Evolutionary conservation across 2,329 filamentous ascomycete genomes (phyloP), one percentile per base, ranked within the genome.

Genomic region (Penicillium sp.): DNA sequence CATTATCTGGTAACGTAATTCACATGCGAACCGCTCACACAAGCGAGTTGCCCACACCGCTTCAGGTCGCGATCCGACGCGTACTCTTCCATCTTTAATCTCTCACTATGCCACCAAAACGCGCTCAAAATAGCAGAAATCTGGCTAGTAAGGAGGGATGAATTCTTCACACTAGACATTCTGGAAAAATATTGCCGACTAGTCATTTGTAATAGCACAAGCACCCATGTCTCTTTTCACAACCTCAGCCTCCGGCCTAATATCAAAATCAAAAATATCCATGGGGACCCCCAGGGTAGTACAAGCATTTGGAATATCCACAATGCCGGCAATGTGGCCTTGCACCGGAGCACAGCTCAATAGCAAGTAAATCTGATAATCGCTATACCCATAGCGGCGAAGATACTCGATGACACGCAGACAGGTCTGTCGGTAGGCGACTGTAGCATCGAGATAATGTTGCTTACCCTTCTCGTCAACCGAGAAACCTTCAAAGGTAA

Each of bases 241-340:
- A 2, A 82, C 83, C 6, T 81, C 79, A 5, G 79, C 79, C 52
- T 81, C 81, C 0, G 91, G 90, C 43, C 86, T 84, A 62, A 96
- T 93, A 70, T 96, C 92, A 73, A 97, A 96, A 68, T 94, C 90
- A 66, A 97, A 97, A 49, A 97, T 95, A 75, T 96, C 92, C 81
- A 96, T 91, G 1, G 92, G 92, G 50, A 96, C 70, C 0, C 91
- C 92, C 55, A 96, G 78, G 0, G 92, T 96, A 3, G 92, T 96
- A 69, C 92, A 96, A 0, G 89, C 90, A 69, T 96, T 96, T 0
- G 92, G 92, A 45, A 96, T 90, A 72, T 96, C 91, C 8, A 96
- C 92, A 52, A 96, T 89, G 0, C 92, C 92, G 1, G 91, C 92
- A 48, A 96, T 84, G 68, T 95, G 90, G 0, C 92, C 92, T 71